A percentile compares a stretch with the other conserved stretches of the same genome.
Conservation (phyloP, 805 yeast species). For the Monosporozyma siamensis region DNA sequence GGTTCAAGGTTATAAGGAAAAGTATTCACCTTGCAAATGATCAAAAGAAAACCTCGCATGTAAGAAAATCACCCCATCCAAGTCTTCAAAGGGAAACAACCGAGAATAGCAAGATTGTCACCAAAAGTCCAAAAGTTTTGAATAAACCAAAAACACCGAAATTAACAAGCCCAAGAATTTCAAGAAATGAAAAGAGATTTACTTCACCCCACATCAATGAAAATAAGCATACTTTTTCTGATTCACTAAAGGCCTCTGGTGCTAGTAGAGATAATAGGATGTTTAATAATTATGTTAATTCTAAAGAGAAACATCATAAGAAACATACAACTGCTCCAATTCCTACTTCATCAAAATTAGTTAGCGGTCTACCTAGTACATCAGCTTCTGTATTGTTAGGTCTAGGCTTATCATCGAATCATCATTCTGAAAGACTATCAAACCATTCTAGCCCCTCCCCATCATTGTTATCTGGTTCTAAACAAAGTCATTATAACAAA, state of each 20-base stretch:
- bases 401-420: constrained; percentile 8
- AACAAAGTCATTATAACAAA: neutral
- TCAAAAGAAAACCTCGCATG: constrained; percentile 4
- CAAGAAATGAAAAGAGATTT: neutral
- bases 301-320: constrained; percentile 9
- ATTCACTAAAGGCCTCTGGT: constrained; percentile 1
- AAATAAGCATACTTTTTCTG: constrained; percentile 4
- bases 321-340: constrained; percentile 17
- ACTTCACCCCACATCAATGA: constrained; percentile 6
- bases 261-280: constrained; percentile 17
- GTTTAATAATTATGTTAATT: constrained; percentile 29
- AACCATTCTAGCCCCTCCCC: constrained; percentile 4
- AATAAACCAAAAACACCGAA: constrained; percentile 1
- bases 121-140: neutral
- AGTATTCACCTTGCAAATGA: constrained; percentile 43
- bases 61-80: neutral
- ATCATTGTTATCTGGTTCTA: neutral
- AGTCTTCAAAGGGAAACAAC: neutral
- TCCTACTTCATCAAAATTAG: constrained; percentile 24
- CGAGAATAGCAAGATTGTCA: neutral
- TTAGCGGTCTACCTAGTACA: constrained; percentile 30
- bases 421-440: constrained; percentile 1
- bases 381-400: constrained; percentile 9
- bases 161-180: constrained; percentile 20
- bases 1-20: constrained; percentile 49